Evolutionary conservation across 1,284 basidiomycete genomes (phyloP).

Genomic region (Cerrena zonata): DNA sequence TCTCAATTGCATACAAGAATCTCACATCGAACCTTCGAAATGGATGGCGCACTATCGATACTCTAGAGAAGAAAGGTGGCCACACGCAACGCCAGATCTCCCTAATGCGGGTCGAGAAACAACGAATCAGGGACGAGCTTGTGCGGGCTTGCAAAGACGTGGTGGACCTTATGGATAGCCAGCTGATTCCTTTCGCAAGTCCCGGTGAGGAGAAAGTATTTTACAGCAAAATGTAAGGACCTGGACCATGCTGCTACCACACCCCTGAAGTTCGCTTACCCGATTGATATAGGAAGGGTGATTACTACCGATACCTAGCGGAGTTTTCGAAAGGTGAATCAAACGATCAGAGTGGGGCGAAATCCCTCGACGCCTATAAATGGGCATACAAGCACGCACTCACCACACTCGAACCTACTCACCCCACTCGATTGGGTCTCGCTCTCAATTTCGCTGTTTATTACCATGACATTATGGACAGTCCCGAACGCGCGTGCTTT

Average conservation of each 20-base stretch:
- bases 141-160: constrained; percentile 54
- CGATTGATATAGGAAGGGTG: constrained; percentile 49
- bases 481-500: constrained; percentile 87
- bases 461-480: constrained; percentile 92
- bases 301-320: constrained; percentile 65
- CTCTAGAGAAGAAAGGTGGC: constrained; percentile 46
- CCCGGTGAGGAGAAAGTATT: constrained; percentile 63
- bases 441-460: constrained; percentile 96
- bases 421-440: constrained; percentile 77
- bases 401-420: constrained; percentile 50
- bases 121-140: constrained; percentile 53
- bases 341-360: constrained; percentile 44
- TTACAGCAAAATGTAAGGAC: constrained; percentile 59
- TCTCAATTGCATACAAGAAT: constrained; percentile 70
- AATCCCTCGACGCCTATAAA: constrained; percentile 61
- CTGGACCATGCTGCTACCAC: background rate
- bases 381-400: constrained; percentile 61
- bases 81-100: constrained; percentile 34
- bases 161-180: constrained; percentile 46
- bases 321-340: constrained; percentile 44
- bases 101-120: constrained; percentile 48
- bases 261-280: constrained; percentile 4
- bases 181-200: constrained; percentile 49
- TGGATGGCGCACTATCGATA: constrained; percentile 58
- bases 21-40: constrained; percentile 54